Conservation (phyloP, 2,329 filamentous ascomycete species). For the Penicillium sp. region DNA sequence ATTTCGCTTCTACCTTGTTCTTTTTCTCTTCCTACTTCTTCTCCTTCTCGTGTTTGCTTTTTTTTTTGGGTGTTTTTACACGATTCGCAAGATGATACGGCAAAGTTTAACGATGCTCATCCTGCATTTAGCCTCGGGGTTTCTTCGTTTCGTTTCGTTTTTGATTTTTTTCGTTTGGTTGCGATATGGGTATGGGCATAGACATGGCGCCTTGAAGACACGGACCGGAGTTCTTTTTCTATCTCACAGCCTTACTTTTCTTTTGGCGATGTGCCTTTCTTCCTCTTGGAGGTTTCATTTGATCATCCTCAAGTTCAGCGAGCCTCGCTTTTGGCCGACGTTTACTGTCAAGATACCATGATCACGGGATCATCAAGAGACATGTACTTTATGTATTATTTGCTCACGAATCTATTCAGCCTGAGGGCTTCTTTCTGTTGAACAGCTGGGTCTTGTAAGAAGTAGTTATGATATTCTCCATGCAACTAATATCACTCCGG, state of each 20-base stretch:
- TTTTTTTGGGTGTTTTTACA: slow-evolving; percentile 1
- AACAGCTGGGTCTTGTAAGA: background rate
- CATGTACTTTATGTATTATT: slow-evolving; percentile 30
- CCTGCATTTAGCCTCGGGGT: slow-evolving; percentile 8
- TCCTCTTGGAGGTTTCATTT: slow-evolving; percentile 11
- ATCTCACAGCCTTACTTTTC: slow-evolving; percentile 1
- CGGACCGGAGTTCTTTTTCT: slow-evolving; percentile 22
- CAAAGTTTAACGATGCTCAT: slow-evolving; percentile 1
- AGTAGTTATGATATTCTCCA: background rate
- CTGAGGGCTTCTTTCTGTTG: slow-evolving; percentile 1
- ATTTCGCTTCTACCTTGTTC: slow-evolving; percentile 11
- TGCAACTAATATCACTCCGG: too few relatives aligned
- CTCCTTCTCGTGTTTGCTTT: background rate
- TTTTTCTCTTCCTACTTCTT: slow-evolving; percentile 7
- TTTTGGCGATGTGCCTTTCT: slow-evolving; percentile 3
- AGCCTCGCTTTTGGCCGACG: background rate
- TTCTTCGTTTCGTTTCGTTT: background rate
- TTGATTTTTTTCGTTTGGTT: slow-evolving; percentile 1
- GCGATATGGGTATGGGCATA: slow-evolving; percentile 24
- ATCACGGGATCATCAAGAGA: slow-evolving; percentile 22
- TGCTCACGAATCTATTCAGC: slow-evolving; percentile 18
- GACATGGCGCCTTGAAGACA: slow-evolving; percentile 26
- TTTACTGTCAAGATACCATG: slow-evolving; percentile 13
- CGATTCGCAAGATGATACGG: slow-evolving; percentile 6
- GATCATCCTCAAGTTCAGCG: background rate